These are phyloP conservation scores for Trichoderma arundinaceum DNA, from an alignment of 2,329 filamentous ascomycete species.

Conservation along the genomic window DNA sequence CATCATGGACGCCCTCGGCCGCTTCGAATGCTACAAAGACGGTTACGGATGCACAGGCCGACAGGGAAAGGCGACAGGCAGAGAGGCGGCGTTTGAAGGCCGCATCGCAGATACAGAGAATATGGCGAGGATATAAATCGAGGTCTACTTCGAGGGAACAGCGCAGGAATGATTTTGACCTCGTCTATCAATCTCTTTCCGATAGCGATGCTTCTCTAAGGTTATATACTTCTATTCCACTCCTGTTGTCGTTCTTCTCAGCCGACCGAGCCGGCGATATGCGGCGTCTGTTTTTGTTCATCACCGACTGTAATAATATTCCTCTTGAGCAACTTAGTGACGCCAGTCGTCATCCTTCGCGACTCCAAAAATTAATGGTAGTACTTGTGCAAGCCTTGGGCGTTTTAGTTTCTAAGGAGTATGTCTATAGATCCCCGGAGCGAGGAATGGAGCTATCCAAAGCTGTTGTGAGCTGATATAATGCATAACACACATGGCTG, in stretches of 20 bases:
- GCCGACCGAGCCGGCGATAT: slow-evolving; percentile 53
- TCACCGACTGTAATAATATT: slow-evolving; percentile 50
- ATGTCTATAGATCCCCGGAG: slow-evolving; percentile 29
- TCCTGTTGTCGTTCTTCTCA: slow-evolving; percentile 59
- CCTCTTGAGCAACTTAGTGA: slow-evolving; percentile 46
- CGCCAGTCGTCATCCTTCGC: slow-evolving; percentile 38
- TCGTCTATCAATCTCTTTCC: slow-evolving; percentile 52
- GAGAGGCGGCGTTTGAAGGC: slow-evolving; percentile 80
- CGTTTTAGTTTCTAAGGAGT: slow-evolving; percentile 37
- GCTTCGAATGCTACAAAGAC: slow-evolving; percentile 74
- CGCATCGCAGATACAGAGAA: slow-evolving; percentile 73
- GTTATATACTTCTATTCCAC: slow-evolving; percentile 50
- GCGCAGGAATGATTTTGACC: slow-evolving; percentile 68
- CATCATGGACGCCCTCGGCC: slow-evolving; percentile 61
- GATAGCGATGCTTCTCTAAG: slow-evolving; percentile 45
- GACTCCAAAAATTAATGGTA: slow-evolving; percentile 45
- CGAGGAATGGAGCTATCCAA: not conserved
- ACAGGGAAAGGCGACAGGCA: slow-evolving; percentile 78
- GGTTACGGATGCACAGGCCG: slow-evolving; percentile 84
- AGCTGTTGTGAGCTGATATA: not conserved
- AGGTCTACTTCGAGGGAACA: slow-evolving; percentile 63
- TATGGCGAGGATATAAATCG: slow-evolving; percentile 78
- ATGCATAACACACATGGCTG: slow-evolving; percentile 25
- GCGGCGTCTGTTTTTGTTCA: slow-evolving; percentile 53
- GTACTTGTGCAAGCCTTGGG: slow-evolving; percentile 47